These are phyloP conservation scores for Urtica urens DNA, from an alignment of 306 rosid species.

Conservation along the genomic window DNA sequence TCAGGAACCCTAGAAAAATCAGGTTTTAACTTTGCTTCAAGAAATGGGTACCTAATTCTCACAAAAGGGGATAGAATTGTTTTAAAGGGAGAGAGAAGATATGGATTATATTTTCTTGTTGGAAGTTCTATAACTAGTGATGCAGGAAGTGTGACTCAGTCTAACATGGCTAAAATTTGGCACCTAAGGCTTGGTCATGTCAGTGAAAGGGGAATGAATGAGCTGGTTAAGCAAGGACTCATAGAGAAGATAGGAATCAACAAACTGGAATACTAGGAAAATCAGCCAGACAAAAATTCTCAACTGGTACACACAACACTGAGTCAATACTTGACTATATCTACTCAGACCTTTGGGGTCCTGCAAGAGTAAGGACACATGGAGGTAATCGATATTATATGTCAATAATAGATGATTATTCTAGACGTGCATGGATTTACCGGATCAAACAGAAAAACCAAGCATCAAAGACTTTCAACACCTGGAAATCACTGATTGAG, in stretches of 20 bases:
- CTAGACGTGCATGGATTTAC: background rate
- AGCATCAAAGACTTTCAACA: background rate
- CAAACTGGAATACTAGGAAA: background rate
- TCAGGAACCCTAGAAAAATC: background rate
- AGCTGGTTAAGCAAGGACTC: background rate
- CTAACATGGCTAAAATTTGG: background rate
- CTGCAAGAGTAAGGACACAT: background rate
- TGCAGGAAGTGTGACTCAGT: background rate
- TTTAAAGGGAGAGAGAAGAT: background rate
- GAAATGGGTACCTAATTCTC: background rate
- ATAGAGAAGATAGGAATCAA: background rate
- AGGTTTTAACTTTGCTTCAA: background rate
- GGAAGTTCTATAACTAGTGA: background rate
- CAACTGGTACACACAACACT: background rate
- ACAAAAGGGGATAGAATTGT: background rate
- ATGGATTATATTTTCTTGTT: background rate
- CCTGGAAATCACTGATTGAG: background rate
- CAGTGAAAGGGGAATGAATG: background rate
- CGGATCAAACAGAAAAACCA: background rate
- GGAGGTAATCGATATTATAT: background rate
- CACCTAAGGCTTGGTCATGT: background rate
- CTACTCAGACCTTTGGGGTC: background rate
- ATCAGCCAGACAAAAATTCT: background rate
- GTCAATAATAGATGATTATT: background rate
- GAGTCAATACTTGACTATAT: background rate